phyloP scores from a whole-genome alignment of 495 filamentous ascomycete species.

The Annulohypoxylon nitens region DNA sequence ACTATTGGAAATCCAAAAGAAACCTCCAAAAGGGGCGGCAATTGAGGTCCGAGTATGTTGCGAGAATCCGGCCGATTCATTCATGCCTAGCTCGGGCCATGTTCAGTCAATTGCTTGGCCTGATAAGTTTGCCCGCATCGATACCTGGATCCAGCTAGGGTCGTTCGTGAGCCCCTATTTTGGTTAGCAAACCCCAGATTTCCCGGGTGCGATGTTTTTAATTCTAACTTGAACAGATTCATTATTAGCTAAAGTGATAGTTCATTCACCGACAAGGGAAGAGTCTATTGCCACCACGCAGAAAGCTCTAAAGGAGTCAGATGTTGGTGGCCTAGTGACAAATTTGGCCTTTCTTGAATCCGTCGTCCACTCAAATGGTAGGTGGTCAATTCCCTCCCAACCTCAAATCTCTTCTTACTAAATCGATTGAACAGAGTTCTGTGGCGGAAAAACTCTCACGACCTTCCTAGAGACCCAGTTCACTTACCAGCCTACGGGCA shows the following conservation, averaged over 20 bases:
- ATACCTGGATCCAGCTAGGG: conserved; percentile 72
- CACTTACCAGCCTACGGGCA: conserved; percentile 62
- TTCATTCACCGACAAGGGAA: conserved; percentile 58
- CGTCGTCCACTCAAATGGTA: conserved; percentile 56
- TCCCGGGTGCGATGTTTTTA: neutral
- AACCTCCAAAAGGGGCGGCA: conserved; percentile 43
- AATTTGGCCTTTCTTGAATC: conserved; percentile 68
- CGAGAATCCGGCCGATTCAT: conserved; percentile 70
- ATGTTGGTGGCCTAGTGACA: conserved; percentile 68
- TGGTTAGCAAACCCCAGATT: conserved; percentile 49
- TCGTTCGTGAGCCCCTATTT: conserved; percentile 68
- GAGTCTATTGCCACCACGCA: conserved; percentile 61
- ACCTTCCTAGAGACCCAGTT: conserved; percentile 54
- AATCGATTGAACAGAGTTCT: too few species aligned
- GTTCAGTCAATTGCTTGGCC: conserved; percentile 69
- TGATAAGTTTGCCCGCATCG: conserved; percentile 61
- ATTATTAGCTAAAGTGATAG: conserved; percentile 73
- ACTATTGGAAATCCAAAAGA: conserved; percentile 18
- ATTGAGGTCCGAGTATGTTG: conserved; percentile 74
- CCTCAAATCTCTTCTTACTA: too few species aligned
- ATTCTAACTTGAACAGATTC: conserved; percentile 58
- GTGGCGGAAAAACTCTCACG: conserved; percentile 31
- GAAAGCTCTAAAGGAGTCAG: conserved; percentile 55
- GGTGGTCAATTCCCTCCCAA: too few species aligned
- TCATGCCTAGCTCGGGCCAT: conserved; percentile 68